Evolutionary conservation across 768 basidiomycete species (phyloP).

Genomic region (Lanmaoa rubissima): DNA sequence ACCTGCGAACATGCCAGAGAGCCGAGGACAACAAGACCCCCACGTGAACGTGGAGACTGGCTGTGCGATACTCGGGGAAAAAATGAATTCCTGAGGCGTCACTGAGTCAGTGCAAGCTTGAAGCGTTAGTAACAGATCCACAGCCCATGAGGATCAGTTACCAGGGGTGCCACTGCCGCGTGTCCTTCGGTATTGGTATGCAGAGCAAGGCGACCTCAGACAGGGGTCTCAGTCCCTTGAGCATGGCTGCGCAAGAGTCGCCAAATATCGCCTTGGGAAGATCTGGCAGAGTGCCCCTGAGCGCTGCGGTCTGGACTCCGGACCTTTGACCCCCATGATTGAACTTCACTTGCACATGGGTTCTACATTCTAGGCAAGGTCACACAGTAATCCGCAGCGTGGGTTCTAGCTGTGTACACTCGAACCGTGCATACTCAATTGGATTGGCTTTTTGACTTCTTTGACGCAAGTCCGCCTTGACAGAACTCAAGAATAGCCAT

Average conservation of each 20-base stretch:
- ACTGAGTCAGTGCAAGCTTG: not conserved
- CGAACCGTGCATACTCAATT: not conserved
- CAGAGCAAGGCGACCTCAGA: not conserved
- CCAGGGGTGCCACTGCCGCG: not conserved
- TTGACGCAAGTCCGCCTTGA: not conserved
- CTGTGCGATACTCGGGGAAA: not conserved
- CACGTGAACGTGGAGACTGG: not conserved
- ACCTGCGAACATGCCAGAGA: not conserved
- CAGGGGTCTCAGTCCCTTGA: not conserved
- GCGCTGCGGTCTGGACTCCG: not conserved
- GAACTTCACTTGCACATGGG: not conserved
- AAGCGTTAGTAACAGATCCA: not conserved
- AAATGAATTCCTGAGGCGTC: not conserved
- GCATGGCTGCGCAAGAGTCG: not conserved
- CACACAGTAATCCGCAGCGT: conserved; percentile 11
- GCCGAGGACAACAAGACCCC: not conserved
- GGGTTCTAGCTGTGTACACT: not conserved
- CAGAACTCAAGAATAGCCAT: not conserved
- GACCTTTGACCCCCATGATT: not conserved
- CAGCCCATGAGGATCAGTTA: not conserved
- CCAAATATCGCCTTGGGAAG: not conserved
- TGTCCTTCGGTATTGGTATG: not conserved
- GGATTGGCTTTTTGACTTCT: not conserved
- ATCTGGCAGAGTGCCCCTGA: not conserved
- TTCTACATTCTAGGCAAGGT: not conserved